Evolutionary conservation across 139 green algal species (phyloP).

Genomic region (Closterium sp.): DNA sequence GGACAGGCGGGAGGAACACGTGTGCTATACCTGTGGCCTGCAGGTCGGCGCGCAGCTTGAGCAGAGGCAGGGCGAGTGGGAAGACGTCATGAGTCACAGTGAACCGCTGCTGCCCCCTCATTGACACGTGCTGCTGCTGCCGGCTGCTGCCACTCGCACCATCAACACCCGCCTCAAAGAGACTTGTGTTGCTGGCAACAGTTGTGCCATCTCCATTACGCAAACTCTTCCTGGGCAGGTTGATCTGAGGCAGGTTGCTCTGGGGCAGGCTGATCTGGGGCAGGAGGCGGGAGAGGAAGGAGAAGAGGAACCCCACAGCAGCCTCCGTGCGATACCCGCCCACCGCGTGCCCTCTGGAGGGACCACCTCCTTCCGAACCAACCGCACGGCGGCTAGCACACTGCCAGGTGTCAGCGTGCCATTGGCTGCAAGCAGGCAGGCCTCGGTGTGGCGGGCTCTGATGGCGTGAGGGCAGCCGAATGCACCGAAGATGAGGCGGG

Average conservation of each 20-base stretch:
- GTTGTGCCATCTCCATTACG: background rate
- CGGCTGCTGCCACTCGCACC: background rate
- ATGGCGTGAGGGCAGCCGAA: slow-evolving; percentile 15
- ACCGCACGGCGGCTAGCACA: background rate
- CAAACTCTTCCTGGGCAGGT: background rate
- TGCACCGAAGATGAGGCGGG: slow-evolving; percentile 14
- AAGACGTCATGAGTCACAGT: background rate
- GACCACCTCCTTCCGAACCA: slow-evolving; percentile 10
- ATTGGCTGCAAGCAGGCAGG: background rate
- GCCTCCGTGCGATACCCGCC: background rate
- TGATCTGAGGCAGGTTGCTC: background rate
- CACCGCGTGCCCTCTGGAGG: background rate
- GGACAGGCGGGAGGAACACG: too few species aligned
- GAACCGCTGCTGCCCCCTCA: slow-evolving; percentile 12
- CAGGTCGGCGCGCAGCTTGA: slow-evolving; percentile 5
- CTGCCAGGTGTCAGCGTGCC: slow-evolving; percentile 1
- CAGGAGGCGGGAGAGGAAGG: slow-evolving; percentile 7
- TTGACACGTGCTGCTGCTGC: background rate
- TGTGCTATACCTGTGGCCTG: slow-evolving; percentile 18
- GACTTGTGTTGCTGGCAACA: too few species aligned
- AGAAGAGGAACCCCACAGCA: slow-evolving; percentile 20
- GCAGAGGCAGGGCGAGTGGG: slow-evolving; percentile 2
- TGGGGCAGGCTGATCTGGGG: background rate
- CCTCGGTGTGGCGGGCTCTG: slow-evolving; percentile 1
- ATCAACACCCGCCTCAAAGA: background rate